These are phyloP conservation scores for Raphanus raphanistrum DNA, from an alignment of 345 rosid species.

Conservation along the genomic window DNA sequence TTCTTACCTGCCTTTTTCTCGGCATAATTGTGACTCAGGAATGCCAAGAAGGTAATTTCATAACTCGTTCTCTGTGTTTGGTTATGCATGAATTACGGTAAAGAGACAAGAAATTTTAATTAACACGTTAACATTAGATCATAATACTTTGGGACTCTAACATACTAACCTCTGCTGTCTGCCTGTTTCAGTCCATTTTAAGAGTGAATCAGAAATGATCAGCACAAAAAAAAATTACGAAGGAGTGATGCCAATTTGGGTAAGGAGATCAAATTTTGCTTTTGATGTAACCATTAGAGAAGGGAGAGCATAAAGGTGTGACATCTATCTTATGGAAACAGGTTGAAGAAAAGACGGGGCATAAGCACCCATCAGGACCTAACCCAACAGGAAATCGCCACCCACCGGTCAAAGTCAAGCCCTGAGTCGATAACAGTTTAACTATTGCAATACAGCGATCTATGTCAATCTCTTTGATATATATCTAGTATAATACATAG, in stretches of 20 bases:
- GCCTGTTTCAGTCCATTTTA: constrained; percentile 20
- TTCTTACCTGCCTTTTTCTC: constrained; percentile 17
- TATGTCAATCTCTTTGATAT: constrained; percentile 2
- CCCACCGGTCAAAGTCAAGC: constrained; percentile 7
- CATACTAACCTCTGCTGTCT: neutral
- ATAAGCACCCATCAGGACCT: constrained; percentile 34
- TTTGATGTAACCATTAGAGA: neutral
- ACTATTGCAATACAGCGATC: neutral
- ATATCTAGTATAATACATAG: neutral
- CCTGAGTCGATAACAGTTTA: neutral
- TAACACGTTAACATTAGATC: neutral
- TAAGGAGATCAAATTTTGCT: neutral
- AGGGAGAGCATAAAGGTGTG: neutral
- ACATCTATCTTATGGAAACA: neutral
- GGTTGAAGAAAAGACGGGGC: constrained; percentile 23
- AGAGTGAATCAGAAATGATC: constrained; percentile 6
- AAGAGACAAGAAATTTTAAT: neutral
- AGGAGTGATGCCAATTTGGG: constrained; percentile 20
- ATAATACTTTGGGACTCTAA: constrained; percentile 1
- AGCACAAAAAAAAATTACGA: constrained; percentile 3
- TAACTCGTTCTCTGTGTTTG: neutral
- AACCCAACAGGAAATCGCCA: constrained; percentile 28
- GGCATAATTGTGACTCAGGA: neutral
- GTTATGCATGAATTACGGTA: neutral
- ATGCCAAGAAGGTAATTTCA: constrained; percentile 27